Evolutionary conservation across 495 filamentous ascomycete genomes (phyloP), one percentile per base, ranked within the genome.

Genomic region (Penicillium odoratum): DNA sequence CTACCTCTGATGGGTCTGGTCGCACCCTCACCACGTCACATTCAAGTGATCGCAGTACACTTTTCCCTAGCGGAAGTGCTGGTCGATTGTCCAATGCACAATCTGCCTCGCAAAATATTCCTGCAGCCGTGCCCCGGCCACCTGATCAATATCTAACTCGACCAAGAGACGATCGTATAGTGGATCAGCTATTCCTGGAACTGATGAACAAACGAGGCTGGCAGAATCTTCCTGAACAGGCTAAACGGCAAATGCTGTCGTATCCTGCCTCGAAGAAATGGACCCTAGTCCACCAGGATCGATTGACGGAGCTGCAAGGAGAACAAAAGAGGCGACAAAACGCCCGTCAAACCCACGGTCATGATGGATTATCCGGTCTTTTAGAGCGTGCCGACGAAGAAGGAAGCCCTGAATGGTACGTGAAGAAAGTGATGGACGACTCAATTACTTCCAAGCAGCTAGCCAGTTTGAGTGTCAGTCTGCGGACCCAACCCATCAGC

Each of bases 181-280:
- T 97, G n/a, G 94, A 98, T 71, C 83, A 89, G 66, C 88, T 96
- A 73, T 98, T 98, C 62, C 77, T 92, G 60, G 88, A 89, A 33
- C 76, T 98, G 62, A 98, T 98, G 95, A 86, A 94, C 62, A 98
- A 98, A 73, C 86, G 94, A 67, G 94, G 93, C 55, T 98, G 91
- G 88, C 92, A 95, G 72, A 92, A 93, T 67, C 81, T 98, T 51
- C 94, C 94, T n/a, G 94, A 98, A 63, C 91, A 96, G 72, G 95
- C 93, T 28, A 85, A 88, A 62, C 81, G 93, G 57, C 94, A 98
- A 73, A 97, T 98, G 92, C 80, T 92, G 71, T 90, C 92, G 15
- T 98, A 98, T 66, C 90, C 92, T 11, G 81, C 93, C 28, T 83
- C 83, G 45, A 98, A 98, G 77, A 98, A 98, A 77, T 98, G 94